These are phyloP conservation scores for Diaporthe sp. DNA, from an alignment of 2,329 filamentous ascomycete genomes.

Conservation along the genomic window DNA sequence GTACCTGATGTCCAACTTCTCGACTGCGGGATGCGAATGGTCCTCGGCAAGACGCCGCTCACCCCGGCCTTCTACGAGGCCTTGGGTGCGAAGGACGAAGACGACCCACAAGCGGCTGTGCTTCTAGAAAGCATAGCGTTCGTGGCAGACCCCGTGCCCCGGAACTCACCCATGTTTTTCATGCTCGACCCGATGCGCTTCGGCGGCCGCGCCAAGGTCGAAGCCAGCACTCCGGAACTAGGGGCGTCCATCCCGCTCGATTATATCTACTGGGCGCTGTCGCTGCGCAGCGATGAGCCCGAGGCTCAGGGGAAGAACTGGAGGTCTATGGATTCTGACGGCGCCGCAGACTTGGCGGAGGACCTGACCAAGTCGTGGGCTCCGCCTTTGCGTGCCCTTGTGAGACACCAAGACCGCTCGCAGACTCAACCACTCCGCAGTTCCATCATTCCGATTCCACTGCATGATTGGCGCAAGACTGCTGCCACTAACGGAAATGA, in stretches of 20 bases:
- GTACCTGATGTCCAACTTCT: background rate
- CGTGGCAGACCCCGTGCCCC: background rate
- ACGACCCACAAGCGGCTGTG: background rate
- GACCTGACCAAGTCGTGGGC: constrained; percentile 16
- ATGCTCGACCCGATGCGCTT: constrained; percentile 15
- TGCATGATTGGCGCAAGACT: background rate
- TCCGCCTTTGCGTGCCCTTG: background rate
- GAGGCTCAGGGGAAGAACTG: background rate
- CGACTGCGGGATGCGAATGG: constrained; percentile 9
- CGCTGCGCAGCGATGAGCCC: constrained; percentile 5
- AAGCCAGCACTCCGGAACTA: background rate
- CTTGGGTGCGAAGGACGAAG: background rate
- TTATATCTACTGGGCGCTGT: constrained; percentile 5
- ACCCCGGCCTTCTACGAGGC: background rate
- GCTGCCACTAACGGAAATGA: background rate
- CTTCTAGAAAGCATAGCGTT: constrained; percentile 1
- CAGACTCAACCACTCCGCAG: constrained; percentile 9
- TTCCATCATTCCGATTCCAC: background rate
- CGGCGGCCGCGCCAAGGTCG: background rate
- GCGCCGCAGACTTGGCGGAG: background rate
- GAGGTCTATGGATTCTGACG: background rate
- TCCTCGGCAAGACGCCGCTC: constrained; percentile 17
- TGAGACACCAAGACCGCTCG: constrained; percentile 5
- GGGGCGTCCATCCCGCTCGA: background rate
- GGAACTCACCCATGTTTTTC: constrained; percentile 18